Conservation (phyloP, 208 protist species). For the Acanthamoeba culbertsoni region DNA sequence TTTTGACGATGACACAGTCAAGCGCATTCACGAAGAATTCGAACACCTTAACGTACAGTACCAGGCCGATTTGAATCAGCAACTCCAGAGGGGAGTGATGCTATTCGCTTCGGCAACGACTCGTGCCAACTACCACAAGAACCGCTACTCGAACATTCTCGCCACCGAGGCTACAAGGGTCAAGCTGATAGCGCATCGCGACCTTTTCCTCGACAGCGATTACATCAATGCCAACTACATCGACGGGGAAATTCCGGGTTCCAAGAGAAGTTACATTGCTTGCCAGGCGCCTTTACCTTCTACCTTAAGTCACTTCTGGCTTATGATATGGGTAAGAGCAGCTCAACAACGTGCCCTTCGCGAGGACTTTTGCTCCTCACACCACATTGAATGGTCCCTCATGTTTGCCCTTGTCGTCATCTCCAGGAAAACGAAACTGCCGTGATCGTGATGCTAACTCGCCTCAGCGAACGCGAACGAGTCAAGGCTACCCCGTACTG, state of each 20-base stretch:
- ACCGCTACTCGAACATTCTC: constrained; percentile 49
- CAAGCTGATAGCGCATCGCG: constrained; percentile 41
- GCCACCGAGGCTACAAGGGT: constrained; percentile 14
- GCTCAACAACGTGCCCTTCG: too few species aligned
- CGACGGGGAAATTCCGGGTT: constrained; percentile 21
- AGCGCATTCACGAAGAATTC: constrained; percentile 43
- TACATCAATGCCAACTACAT: constrained; percentile 64
- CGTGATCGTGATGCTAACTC: constrained; percentile 70
- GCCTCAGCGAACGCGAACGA: constrained; percentile 15
- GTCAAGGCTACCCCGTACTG: constrained; percentile 32
- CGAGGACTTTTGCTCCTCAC: not conserved
- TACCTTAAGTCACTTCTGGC: constrained; percentile 57
- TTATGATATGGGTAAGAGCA: constrained; percentile 57
- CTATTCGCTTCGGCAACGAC: constrained; percentile 29
- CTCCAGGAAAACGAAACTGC: constrained; percentile 22
- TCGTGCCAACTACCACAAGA: constrained; percentile 44
- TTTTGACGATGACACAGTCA: constrained; percentile 11
- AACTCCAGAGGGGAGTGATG: not conserved
- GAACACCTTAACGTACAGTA: constrained; percentile 25
- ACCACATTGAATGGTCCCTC: not conserved
- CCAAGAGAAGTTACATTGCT: constrained; percentile 41
- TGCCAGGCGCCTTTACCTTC: constrained; percentile 53
- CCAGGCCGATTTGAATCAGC: not conserved
- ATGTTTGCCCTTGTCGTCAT: not conserved
- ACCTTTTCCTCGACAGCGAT: constrained; percentile 37